These are phyloP conservation scores for Epicoccum nigrum DNA, from an alignment of 2,329 filamentous ascomycete species.

Conservation along the genomic window DNA sequence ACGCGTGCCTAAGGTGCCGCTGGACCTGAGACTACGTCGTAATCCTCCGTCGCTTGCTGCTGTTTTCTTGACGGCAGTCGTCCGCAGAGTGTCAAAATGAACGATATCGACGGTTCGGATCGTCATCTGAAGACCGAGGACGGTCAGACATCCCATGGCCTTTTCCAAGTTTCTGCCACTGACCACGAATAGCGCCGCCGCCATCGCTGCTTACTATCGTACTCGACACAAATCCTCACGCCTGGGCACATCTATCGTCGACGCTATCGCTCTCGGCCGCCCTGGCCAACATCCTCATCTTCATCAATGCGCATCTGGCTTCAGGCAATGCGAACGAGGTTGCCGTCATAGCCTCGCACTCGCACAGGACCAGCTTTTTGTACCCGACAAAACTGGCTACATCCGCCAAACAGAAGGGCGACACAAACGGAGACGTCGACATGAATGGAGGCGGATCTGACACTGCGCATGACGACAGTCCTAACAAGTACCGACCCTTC, in stretches of 20 bases:
- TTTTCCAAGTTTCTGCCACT: conserved; percentile 1
- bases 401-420: conserved; percentile 22
- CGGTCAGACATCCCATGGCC: conserved; percentile 23
- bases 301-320: conserved; percentile 94
- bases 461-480: conserved; percentile 50
- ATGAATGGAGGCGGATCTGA: conserved; percentile 33
- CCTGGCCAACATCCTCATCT: conserved; percentile 88
- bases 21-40: background rate
- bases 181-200: conserved; percentile 54
- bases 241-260: conserved; percentile 80
- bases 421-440: conserved; percentile 34
- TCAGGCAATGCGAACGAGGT: conserved; percentile 94
- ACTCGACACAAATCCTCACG: conserved; percentile 94
- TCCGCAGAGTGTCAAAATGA: conserved; percentile 56
- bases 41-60: background rate
- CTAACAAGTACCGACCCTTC: conserved; percentile 95
- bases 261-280: conserved; percentile 81
- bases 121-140: conserved; percentile 50
- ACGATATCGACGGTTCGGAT: conserved; percentile 66
- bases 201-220: conserved; percentile 89
- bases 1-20: background rate
- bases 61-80: background rate
- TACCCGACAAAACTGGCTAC: conserved; percentile 67
- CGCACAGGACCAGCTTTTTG: conserved; percentile 84
- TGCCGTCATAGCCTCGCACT: conserved; percentile 87